Base-by-base conservation (phyloP, 2,329 filamentous ascomycete genomes). In the Nemania serpens region DNA sequence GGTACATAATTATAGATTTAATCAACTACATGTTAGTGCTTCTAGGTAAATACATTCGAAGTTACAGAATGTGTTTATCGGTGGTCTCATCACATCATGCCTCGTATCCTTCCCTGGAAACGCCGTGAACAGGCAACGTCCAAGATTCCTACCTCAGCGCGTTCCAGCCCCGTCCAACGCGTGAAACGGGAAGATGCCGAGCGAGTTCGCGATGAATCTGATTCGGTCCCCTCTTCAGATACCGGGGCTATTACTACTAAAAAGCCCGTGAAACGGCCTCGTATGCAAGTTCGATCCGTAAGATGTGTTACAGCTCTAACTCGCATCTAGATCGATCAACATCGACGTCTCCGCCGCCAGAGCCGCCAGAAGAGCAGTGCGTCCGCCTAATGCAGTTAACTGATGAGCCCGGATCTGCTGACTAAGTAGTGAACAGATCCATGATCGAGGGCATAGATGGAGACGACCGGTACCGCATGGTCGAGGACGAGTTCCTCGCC, bases 401-500 rank as follows among this genome's bases (percentile, higher is more conserved):
- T 34, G 12, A 12, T 33, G 25, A 22, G 11, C 5, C 10, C 22
- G 17, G 12, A 6, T 7, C 25, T 29, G 25, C 25, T 29, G 17
- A 34, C 49, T 67, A 71, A 53, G 66, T 36, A 1, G n/a, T 15
- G 15, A 6, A 10, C 55, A 87, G 85, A 33, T 81, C 81, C 71
- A 93, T 94, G 89, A 77, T 79, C 2, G 80, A 86, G 48, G 88
- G 87, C 2, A 74, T 83, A n/a, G 78, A 83, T 3, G 75, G 81
- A n/a, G 91, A 95, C 72, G 90, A 93, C 71, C 77, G 77, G 56
- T 94, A 86, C 74, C 88, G 90, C 69, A 93, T 94, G 89, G 91
- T 95, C 0, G 91, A 94, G 74, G 91, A 95, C 68, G 91, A 94
- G 67, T 86, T 95, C 64, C 76, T 89, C 18, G 77, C 82, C 15